Percentiles rank a stretch among this genome's conserved stretches.
Evolutionary conservation across 208 protist species (phyloP).

Genomic region (Trichomonas tenax): DNA sequence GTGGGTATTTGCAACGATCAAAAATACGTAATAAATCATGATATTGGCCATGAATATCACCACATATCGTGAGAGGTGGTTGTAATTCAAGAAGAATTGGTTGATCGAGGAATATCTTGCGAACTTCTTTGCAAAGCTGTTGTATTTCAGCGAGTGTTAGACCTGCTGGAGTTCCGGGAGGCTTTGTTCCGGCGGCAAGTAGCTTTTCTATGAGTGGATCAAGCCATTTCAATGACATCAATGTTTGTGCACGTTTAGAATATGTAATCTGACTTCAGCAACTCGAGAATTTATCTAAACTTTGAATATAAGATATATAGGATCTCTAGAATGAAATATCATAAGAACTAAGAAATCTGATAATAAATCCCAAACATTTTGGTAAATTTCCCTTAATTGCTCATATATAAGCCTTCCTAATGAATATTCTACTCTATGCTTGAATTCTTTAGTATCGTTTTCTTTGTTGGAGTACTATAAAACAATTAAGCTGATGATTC

Average conservation of each 20-base stretch:
- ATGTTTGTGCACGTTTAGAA: background rate
- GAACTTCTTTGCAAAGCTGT: background rate
- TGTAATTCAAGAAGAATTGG: background rate
- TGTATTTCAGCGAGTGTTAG: background rate
- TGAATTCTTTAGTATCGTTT: no score
- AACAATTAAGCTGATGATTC: no score
- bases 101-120: background rate
- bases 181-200: background rate
- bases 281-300: no score
- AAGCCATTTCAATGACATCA: background rate
- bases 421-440: no score
- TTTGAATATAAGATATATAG: no score
- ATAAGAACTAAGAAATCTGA: no score
- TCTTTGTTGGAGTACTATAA: no score
- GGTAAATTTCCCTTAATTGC: no score
- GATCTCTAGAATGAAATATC: no score
- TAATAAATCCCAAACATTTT: no score
- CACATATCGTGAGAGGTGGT: background rate
- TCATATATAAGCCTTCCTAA: no score
- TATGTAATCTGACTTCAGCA: no score
- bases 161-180: background rate
- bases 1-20: background rate
- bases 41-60: constrained; percentile 3
- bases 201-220: background rate
- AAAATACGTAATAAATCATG: background rate